Evolutionary conservation across 129 eudicot genomes (phyloP).

Genomic region (Arctium minus): DNA sequence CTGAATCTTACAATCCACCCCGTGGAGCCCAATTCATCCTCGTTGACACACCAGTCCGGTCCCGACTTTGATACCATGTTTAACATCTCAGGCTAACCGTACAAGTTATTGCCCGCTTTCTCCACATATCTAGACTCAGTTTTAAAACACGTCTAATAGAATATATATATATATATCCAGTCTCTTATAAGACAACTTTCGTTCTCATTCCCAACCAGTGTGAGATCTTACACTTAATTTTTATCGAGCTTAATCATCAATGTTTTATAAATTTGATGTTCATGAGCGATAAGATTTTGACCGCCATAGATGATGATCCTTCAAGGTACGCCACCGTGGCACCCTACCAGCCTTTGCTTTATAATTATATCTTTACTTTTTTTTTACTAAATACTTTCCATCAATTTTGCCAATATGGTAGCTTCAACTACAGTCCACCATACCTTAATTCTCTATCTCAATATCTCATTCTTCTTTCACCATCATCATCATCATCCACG

Average conservation of each 20-base stretch:
- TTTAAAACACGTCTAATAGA: no score
- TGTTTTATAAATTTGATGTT: background rate
- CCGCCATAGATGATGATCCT: slow-evolving; percentile 26
- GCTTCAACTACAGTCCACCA: slow-evolving; percentile 27
- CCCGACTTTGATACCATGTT: no score
- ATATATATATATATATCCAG: no score
- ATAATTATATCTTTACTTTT: background rate
- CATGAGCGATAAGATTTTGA: slow-evolving; percentile 30
- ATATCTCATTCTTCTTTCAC: background rate
- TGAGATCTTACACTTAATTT: background rate
- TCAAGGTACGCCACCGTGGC: slow-evolving; percentile 38
- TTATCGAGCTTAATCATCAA: slow-evolving; percentile 13
- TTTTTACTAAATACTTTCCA: slow-evolving; percentile 23
- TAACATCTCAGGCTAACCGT: no score
- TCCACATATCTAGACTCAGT: no score
- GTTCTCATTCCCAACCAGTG: no score
- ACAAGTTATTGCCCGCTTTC: no score
- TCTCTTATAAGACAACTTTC: no score
- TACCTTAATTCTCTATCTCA: slow-evolving; percentile 17
- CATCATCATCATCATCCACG: background rate
- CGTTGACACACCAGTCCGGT: no score
- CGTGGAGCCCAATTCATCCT: no score
- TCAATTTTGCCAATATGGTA: slow-evolving; percentile 23
- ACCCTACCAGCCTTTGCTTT: slow-evolving; percentile 48
- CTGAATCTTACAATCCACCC: no score